Evolutionary conservation across 1,284 basidiomycete genomes (phyloP), one percentile per base, ranked within the genome.

Genomic region (Rhodotorula sp.): DNA sequence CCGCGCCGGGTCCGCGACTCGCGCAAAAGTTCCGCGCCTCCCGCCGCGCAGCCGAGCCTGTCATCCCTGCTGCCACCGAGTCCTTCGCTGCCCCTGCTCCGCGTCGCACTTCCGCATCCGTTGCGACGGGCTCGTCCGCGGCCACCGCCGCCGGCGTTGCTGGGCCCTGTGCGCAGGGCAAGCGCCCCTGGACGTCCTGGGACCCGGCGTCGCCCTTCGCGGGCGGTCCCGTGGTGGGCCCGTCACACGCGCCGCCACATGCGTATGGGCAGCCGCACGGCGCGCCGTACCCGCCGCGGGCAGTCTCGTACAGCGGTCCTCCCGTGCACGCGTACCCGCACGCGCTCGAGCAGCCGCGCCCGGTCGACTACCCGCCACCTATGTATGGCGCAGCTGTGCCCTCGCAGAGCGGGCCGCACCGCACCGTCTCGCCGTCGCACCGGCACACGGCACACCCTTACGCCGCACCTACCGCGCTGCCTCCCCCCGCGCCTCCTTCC

Each of bases 81-180:
- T 41, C 39, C 17, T 41, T 41, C 39, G 39, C 39, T 41, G 39
- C 39, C 17, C 39, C 39, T 41, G 10, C 41, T 4, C 44, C 63
- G n/a, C 53, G 63, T 22, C 66, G 51, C 27, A n/a, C 55, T 8
- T 55, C 61, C 9, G 56, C 53, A 29, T 19, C 61, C 17, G 36
- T 34, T 34, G n/a, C 54, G 0, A 50, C 27, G 32, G n/a, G 41
- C 53, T 37, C 51, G 41, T 22, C 63, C 4, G n/a, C 27, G 9
- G 36, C 37, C 25, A 4, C 25, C 55, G 36, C 25, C 25, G 36
- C 37, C 39, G 39, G 9, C 39, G 39, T 39, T 15, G 39, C 39
- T 9, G 39, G 39, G 39, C 39, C 39, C 39, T 39, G 9, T 7
- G 15, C 39, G 39, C 39, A 39, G 39, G 44, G 44, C 19, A 44